Base-by-base conservation (phyloP, 2,329 filamentous ascomycete genomes). In the Colletotrichum agaves region DNA sequence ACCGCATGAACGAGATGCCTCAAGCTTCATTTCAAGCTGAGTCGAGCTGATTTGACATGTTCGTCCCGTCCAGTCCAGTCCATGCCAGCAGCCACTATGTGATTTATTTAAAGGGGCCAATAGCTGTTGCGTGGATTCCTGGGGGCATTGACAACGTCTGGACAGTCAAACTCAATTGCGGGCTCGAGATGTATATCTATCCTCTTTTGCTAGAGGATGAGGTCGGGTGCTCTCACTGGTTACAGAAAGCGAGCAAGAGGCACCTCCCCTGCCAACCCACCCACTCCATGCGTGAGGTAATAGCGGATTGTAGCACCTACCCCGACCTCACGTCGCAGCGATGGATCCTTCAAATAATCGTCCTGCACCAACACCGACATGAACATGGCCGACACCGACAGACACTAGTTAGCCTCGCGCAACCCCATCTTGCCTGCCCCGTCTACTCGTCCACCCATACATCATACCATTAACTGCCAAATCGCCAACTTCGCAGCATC, bases 321-420 rank as follows among this genome's bases (percentile, higher is more conserved):
- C 64, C 61, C 60, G 52, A 58, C 64, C 46, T 67, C 53, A 55
- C 43, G 64, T 67, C 37, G 61, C 46, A 64, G 52, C 41, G 31
- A 67, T 47, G 61, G 63, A 63, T 63, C 50, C 59, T 19, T 33
- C 21, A 49, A 62, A 63, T 31, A 44, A 46, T 27, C 23, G 23
- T 6, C 52, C 33, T 52, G 49, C 63, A 39, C 63, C 60, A 39
- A 37, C 60, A 65, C 33, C 63, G 49, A 66, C 63, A 50, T 39
- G 43, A 37, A 13, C 33, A 50, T 50, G 47, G 21, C 39, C 19
- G 19, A 58, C 55, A 49, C 27, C 41, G 53, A 43, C 23, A 43
- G 19, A 23, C 37, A 7, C 41, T 55, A 35, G 31, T 31, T 39
- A 61, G 44, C 57, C 46, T 50, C 52, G 49, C 41, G 47, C 58